Evolutionary conservation across 768 basidiomycete species (phyloP).

Genomic region (Pleurotus giganteus): DNA sequence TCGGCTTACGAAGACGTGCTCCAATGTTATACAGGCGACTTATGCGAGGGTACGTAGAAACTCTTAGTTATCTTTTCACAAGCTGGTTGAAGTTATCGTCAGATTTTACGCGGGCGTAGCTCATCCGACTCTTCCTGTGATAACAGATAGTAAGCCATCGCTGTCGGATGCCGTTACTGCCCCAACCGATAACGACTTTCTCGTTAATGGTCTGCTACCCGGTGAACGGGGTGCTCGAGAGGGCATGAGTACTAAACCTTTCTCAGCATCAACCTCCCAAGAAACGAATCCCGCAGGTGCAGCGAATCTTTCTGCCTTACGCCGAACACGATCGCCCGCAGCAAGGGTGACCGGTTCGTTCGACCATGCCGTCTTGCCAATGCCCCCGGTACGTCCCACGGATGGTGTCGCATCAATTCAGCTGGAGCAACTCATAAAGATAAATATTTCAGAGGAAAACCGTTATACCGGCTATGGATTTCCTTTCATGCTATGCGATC

Average conservation of each 20-base stretch:
- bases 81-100: constrained; percentile 2
- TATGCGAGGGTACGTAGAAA: constrained; percentile 70
- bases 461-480: constrained; percentile 91
- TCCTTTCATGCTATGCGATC: constrained; percentile 90
- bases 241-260: neutral
- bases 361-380: constrained; percentile 75
- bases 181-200: constrained; percentile 15
- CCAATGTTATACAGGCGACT: constrained; percentile 87
- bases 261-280: neutral
- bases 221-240: constrained; percentile 5
- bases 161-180: constrained; percentile 18
- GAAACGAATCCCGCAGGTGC: neutral
- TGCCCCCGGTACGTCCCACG: constrained; percentile 66
- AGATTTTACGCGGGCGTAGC: constrained; percentile 51
- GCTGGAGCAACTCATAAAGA: neutral
- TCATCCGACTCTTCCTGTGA: constrained; percentile 28
- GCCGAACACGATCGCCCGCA: constrained; percentile 19
- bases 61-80: constrained; percentile 7
- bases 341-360: constrained; percentile 68
- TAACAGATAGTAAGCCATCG: constrained; percentile 15
- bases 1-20: constrained; percentile 77
- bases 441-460: constrained; percentile 74
- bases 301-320: neutral
- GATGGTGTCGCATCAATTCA: neutral
- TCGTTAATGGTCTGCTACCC: constrained; percentile 11